A percentile compares a stretch with the other conserved stretches of the same genome.
Evolutionary conservation across 768 basidiomycete species (phyloP).

Genomic region (Rhodotorula babjevae): DNA sequence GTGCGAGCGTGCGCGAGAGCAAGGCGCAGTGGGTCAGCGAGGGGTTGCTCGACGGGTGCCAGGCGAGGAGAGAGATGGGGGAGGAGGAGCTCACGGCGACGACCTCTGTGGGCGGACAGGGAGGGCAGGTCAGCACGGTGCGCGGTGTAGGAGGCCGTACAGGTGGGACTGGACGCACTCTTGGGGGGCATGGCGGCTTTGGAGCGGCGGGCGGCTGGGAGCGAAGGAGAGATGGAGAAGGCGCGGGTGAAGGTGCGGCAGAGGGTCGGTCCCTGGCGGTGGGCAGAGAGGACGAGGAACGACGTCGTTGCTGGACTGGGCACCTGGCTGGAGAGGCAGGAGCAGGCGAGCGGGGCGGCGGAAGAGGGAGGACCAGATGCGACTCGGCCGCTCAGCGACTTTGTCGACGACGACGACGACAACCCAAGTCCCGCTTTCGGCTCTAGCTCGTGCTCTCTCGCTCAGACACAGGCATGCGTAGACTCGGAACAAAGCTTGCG

Average conservation of each 20-base stretch:
- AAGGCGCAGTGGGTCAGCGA: neutral
- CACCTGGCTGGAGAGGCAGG: neutral
- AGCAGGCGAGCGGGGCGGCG: neutral
- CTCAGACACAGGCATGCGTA: neutral
- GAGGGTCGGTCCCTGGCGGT: conserved; percentile 5
- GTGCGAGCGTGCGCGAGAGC: neutral
- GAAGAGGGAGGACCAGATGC: neutral
- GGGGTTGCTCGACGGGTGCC: no score
- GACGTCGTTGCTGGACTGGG: conserved; percentile 4
- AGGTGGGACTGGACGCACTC: conserved; percentile 1
- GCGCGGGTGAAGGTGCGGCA: neutral
- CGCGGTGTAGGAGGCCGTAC: no score
- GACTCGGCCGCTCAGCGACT: no score
- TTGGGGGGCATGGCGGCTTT: conserved; percentile 37
- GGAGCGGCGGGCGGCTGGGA: conserved; percentile 9
- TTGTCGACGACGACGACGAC: no score
- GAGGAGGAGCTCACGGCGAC: neutral
- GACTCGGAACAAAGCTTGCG: neutral
- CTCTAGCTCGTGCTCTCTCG: neutral
- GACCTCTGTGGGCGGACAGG: no score
- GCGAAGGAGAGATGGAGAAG: neutral
- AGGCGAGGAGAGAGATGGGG: neutral
- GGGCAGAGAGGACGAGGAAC: conserved; percentile 15
- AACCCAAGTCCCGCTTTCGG: neutral
- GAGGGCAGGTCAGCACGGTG: neutral